Base-by-base conservation (phyloP, 257 asterid species). In the Jaltomata sinuosa region DNA sequence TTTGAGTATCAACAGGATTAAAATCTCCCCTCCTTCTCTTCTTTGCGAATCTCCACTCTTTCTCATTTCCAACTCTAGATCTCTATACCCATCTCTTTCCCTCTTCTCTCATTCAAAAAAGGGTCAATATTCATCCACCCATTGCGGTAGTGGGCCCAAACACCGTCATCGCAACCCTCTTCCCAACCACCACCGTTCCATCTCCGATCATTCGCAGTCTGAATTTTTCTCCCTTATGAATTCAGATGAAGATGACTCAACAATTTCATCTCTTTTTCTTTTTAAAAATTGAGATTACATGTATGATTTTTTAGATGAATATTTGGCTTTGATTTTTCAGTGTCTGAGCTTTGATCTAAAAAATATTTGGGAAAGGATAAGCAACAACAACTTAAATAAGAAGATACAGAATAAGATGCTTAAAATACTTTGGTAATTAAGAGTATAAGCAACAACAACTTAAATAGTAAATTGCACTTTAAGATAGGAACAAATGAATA, bases 301-400 rank as follows among this genome's bases (percentile, higher is more conserved):
- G 34, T 81, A 89, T 10, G 93, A 90, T 83, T 87, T 94, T 86
- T 97, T 97, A 11, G 97, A 94, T 32, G 98, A 94, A 87, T 94
- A 97, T 69, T 84, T 94, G 64, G 92, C 95, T 22, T 79, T 92
- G 47, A 89, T 94, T n/a, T 94, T 94, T 57, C 96, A 91, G 85
- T 89, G 85, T 80, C 88, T 94, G n/a, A 89, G 91, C 89, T 90
- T n/a, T n/a, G n/a, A n/a, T n/a, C n/a, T n/a, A n/a, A n/a, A n/a
- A n/a, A n/a, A n/a, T n/a, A n/a, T n/a, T n/a, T n/a, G n/a, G n/a
- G n/a, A n/a, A n/a, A n/a, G n/a, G n/a, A n/a, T n/a, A n/a, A n/a
- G n/a, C n/a, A n/a, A n/a, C n/a, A n/a, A n/a, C n/a, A n/a, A n/a
- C n/a, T n/a, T n/a, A n/a, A n/a, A n/a, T n/a, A n/a, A n/a, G n/a